These are phyloP conservation scores for Halophytophthora batemanensis DNA, from an alignment of 352 stramenopile species.

Conservation along the genomic window DNA sequence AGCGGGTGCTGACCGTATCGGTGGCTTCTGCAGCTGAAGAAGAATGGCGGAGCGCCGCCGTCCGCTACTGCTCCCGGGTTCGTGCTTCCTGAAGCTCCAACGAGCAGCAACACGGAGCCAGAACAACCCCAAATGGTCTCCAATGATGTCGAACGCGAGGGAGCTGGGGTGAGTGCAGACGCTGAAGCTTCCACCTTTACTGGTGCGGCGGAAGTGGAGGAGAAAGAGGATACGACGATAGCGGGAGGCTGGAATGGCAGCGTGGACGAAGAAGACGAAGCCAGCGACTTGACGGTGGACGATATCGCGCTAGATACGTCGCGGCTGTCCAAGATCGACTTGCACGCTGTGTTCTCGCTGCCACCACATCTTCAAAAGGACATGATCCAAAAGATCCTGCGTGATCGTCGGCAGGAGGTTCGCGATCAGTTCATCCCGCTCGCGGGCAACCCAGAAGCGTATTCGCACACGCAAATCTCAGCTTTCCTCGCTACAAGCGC, in stretches of 20 bases:
- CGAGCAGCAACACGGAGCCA: conserved; percentile 3
- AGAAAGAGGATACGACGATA: conserved; percentile 5
- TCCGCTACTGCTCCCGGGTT: conserved; percentile 57
- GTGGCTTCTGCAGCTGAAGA: conserved; percentile 42
- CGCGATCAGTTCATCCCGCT: conserved; percentile 95
- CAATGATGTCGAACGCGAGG: conserved; percentile 1
- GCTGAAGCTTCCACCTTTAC: conserved; percentile 1
- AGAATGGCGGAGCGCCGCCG: conserved; percentile 33
- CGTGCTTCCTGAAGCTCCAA: conserved; percentile 31
- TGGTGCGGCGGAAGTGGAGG: conserved; percentile 4
- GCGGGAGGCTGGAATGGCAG: conserved; percentile 11
- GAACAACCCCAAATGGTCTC: background rate
- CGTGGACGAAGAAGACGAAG: conserved; percentile 23
- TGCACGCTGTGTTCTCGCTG: conserved; percentile 87
- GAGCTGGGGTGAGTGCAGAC: conserved; percentile 1
- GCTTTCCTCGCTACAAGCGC: conserved; percentile 93
- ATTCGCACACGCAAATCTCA: conserved; percentile 93
- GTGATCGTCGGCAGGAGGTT: conserved; percentile 86
- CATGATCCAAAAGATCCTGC: conserved; percentile 88
- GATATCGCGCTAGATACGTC: conserved; percentile 65
- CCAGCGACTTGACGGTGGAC: conserved; percentile 48
- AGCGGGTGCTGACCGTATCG: conserved; percentile 1
- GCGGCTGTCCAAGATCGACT: conserved; percentile 63
- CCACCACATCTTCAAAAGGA: conserved; percentile 90
- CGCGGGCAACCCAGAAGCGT: conserved; percentile 91